Conservation (phyloP, 768 basidiomycete species). For the Phylloporus arenicola region DNA sequence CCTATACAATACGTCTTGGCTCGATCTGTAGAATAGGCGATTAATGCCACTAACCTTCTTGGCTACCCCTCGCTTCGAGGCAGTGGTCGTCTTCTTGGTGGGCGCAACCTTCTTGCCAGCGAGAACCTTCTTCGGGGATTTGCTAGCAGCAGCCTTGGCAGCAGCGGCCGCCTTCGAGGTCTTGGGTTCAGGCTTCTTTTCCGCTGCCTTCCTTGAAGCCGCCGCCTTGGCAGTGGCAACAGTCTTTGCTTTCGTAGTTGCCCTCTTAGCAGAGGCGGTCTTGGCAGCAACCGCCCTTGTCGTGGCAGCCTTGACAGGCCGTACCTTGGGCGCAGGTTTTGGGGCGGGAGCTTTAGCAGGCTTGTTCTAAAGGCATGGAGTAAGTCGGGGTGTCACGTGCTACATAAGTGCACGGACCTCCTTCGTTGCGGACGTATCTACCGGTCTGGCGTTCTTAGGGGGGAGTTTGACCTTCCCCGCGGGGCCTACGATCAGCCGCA, state of each 20-base stretch:
- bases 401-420: constrained; percentile 40
- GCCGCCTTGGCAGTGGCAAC: constrained; percentile 30
- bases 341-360: constrained; percentile 28
- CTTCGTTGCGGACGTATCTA: constrained; percentile 51
- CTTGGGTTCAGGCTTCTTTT: constrained; percentile 28
- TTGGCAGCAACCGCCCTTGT: constrained; percentile 23
- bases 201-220: constrained; percentile 40
- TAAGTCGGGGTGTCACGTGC: constrained; percentile 21
- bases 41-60: constrained; percentile 50
- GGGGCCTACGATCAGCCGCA: constrained; percentile 27
- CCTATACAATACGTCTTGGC: constrained; percentile 30
- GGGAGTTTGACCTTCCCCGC: constrained; percentile 64
- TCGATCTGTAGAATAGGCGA: not conserved
- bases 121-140: constrained; percentile 31
- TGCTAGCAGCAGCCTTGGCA: constrained; percentile 12
- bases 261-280: constrained; percentile 21
- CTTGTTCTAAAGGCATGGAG: constrained; percentile 22
- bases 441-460: constrained; percentile 47
- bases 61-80: constrained; percentile 47
- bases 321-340: constrained; percentile 21
- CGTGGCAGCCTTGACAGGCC: constrained; percentile 25
- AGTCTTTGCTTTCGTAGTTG: constrained; percentile 34
- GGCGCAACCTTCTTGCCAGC: constrained; percentile 30
- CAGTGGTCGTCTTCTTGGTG: constrained; percentile 36
- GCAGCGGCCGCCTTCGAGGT: constrained; percentile 20